Evolutionary conservation across 805 yeast genomes (phyloP).

Genomic region (Starmerella bacillaris): DNA sequence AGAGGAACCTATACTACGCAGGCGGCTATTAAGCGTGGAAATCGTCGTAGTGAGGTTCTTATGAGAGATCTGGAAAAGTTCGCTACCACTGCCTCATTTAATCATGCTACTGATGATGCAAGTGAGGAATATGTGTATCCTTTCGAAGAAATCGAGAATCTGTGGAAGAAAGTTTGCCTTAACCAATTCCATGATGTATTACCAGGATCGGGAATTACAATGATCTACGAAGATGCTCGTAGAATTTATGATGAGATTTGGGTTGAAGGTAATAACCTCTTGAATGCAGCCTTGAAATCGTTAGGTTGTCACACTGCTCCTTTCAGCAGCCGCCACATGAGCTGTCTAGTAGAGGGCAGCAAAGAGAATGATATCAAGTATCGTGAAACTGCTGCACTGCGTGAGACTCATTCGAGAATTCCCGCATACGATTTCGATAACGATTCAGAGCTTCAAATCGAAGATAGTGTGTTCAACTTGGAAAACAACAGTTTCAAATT

Average conservation of each 20-base stretch:
- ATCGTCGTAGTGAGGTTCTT: conserved; percentile 57
- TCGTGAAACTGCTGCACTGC: neutral
- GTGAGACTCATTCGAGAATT: neutral
- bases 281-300: conserved; percentile 33
- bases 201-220: conserved; percentile 89
- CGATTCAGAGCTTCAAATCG: neutral
- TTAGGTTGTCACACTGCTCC: conserved; percentile 19
- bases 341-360: conserved; percentile 1
- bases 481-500: conserved; percentile 47
- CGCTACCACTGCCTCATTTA: conserved; percentile 56
- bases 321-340: conserved; percentile 17
- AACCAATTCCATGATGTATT: conserved; percentile 97
- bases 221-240: conserved; percentile 81
- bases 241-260: conserved; percentile 52
- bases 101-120: too few species aligned
- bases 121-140: conserved; percentile 49
- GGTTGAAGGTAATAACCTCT: conserved; percentile 34
- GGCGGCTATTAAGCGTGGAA: conserved; percentile 63
- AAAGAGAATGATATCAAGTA: neutral
- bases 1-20: conserved; percentile 95
- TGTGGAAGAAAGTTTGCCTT: conserved; percentile 79
- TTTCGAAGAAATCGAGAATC: conserved; percentile 37
- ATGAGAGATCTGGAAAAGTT: conserved; percentile 73
- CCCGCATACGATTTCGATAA: neutral
- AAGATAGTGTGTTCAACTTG: conserved; percentile 24